Evolutionary conservation across 2,329 filamentous ascomycete species (phyloP).

Genomic region (Ophiosphaerella herpotricha): DNA sequence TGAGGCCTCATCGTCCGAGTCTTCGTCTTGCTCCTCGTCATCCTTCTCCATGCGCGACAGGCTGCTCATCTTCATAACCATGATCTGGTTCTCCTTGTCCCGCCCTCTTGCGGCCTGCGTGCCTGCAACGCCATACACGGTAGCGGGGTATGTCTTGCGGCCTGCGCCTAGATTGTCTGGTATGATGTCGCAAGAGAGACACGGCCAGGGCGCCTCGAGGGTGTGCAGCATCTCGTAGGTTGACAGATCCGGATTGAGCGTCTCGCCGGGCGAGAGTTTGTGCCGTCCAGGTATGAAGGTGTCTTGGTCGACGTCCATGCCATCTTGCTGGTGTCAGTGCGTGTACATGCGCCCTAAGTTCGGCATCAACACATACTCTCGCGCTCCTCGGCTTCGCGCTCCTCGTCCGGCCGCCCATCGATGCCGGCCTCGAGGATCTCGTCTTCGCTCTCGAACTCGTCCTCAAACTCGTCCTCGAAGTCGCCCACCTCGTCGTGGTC

Average conservation of each 20-base stretch:
- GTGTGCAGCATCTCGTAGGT: constrained; percentile 98
- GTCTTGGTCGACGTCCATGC: constrained; percentile 91
- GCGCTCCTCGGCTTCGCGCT: constrained; percentile 87
- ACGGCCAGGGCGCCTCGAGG: constrained; percentile 93
- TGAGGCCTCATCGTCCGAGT: constrained; percentile 69
- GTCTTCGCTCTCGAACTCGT: constrained; percentile 88
- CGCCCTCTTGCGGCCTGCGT: constrained; percentile 82
- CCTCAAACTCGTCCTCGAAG: constrained; percentile 94
- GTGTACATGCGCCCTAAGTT: constrained; percentile 1
- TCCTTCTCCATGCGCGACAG: constrained; percentile 86
- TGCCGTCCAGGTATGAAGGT: constrained; percentile 96
- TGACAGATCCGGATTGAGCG: constrained; percentile 86
- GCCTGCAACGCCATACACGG: constrained; percentile 91
- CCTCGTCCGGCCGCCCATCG: constrained; percentile 87
- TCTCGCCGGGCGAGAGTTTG: constrained; percentile 88
- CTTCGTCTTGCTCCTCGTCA: constrained; percentile 69
- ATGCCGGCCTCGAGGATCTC: constrained; percentile 94
- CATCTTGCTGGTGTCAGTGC: constrained; percentile 53
- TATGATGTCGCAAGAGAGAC: constrained; percentile 92
- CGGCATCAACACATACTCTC: constrained; percentile 55
- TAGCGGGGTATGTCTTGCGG: constrained; percentile 91
- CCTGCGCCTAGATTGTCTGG: constrained; percentile 84
- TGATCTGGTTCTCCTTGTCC: constrained; percentile 85
- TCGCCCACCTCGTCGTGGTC: constrained; percentile 61
- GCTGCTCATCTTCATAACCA: constrained; percentile 95